Conservation (phyloP, 495 filamentous ascomycete species). For the Annulohypoxylon stygium region DNA sequence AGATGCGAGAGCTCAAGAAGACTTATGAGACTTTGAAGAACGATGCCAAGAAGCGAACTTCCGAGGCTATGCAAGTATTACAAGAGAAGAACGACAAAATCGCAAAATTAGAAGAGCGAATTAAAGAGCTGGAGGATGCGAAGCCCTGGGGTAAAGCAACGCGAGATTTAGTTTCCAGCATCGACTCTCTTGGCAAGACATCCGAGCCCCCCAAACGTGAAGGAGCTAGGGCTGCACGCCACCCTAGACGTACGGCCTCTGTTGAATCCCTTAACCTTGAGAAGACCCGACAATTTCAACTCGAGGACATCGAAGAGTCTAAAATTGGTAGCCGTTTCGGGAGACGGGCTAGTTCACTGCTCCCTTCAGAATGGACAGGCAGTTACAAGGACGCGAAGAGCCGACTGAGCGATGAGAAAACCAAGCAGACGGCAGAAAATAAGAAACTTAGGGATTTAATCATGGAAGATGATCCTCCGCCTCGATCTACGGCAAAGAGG, state of each 20-base stretch:
- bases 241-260: conserved; percentile 37
- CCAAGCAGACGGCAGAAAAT: conserved; percentile 49
- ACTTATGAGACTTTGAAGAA: conserved; percentile 70
- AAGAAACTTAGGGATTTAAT: conserved; percentile 39
- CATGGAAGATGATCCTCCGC: conserved; percentile 22
- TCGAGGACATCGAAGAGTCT: conserved; percentile 26
- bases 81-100: conserved; percentile 76
- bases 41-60: conserved; percentile 68
- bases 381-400: conserved; percentile 38
- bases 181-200: conserved; percentile 46
- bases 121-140: conserved; percentile 35
- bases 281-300: conserved; percentile 38
- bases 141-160: conserved; percentile 35
- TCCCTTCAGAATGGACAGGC: conserved; percentile 40
- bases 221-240: conserved; percentile 17
- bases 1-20: conserved; percentile 65
- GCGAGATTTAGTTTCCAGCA: conserved; percentile 41
- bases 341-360: neutral
- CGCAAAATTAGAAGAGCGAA: conserved; percentile 58
- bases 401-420: conserved; percentile 29
- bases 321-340: neutral
- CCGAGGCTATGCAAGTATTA: conserved; percentile 67
- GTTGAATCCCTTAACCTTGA: conserved; percentile 46
- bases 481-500: conserved; percentile 19
- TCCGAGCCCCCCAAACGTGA: conserved; percentile 44